Evolutionary conservation across 2,329 filamentous ascomycete genomes (phyloP).

Genomic region (Aspergillus quadrilineatus): DNA sequence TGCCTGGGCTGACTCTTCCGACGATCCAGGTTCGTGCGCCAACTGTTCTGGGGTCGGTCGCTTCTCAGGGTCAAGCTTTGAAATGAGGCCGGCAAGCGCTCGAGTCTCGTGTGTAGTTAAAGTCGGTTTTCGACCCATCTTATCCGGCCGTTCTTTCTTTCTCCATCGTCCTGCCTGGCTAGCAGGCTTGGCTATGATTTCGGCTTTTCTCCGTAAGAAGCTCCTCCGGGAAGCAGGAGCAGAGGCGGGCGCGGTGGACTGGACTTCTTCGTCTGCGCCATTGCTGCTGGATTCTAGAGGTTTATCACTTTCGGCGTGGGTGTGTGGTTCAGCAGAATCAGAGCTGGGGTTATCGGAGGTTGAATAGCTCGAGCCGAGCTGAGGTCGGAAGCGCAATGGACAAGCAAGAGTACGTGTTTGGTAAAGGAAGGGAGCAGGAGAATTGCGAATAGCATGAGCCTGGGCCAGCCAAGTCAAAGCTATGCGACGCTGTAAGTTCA

Average conservation of each 20-base stretch:
- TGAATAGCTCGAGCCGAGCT: slow-evolving; percentile 14
- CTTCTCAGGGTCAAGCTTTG: slow-evolving; percentile 15
- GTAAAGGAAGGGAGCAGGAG: slow-evolving; percentile 67
- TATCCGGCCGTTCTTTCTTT: neutral
- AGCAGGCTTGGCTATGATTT: neutral
- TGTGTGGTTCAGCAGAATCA: neutral
- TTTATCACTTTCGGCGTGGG: neutral
- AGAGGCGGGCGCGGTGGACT: neutral
- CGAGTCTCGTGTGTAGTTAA: slow-evolving; percentile 21
- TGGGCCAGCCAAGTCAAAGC: slow-evolving; percentile 33
- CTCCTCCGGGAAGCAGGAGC: slow-evolving; percentile 5
- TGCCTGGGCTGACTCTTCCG: slow-evolving; percentile 1
- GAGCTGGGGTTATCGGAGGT: slow-evolving; percentile 16
- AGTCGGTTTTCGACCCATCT: neutral
- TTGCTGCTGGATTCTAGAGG: neutral
- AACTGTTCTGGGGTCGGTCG: neutral
- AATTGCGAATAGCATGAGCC: slow-evolving; percentile 23
- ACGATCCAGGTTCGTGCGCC: neutral
- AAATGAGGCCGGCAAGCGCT: slow-evolving; percentile 16
- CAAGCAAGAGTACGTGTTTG: slow-evolving; percentile 62
- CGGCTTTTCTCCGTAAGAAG: slow-evolving; percentile 16
- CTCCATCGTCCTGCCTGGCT: neutral
- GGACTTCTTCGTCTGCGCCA: neutral
- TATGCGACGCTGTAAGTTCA: slow-evolving; percentile 29
- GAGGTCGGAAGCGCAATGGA: slow-evolving; percentile 11